Conservation (phyloP, 257 asterid genomes). For the Perilla frutescens region DNA sequence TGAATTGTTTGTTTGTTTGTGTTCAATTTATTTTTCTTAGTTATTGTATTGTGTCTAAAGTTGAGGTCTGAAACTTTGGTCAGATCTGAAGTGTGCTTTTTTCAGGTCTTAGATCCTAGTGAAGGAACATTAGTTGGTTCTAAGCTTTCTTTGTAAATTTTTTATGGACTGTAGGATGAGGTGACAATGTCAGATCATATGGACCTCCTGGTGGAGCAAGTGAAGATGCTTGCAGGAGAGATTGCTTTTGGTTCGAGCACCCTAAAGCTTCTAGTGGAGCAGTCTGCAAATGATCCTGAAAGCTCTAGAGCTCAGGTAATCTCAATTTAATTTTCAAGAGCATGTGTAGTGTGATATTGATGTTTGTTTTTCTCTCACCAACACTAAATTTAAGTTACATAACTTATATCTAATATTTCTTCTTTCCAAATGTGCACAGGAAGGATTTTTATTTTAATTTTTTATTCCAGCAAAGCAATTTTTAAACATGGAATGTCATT, state of each 20-base stretch:
- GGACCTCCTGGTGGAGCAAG: conserved; percentile 97
- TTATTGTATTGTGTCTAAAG: not conserved
- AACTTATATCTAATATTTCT: not conserved
- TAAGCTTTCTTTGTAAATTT: conserved; percentile 31
- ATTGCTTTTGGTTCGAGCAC: conserved; percentile 94
- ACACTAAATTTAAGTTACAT: not conserved
- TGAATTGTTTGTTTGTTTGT: not conserved
- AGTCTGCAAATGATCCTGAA: conserved; percentile 82
- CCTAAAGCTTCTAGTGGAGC: conserved; percentile 84
- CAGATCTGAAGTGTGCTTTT: conserved; percentile 11
- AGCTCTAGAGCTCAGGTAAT: conserved; percentile 76
- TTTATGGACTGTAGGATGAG: conserved; percentile 61
- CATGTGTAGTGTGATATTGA: conserved; percentile 10
- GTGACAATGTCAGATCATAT: conserved; percentile 80
- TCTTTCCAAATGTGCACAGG: not conserved
- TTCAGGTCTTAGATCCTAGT: conserved; percentile 14
- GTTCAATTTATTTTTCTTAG: not conserved
- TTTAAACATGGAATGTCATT: not conserved
- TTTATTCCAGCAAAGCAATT: not conserved
- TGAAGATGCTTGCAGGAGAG: conserved; percentile 99
- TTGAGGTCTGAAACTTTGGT: conserved; percentile 11
- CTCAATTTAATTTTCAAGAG: conserved; percentile 20
- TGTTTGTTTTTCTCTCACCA: conserved; percentile 10
- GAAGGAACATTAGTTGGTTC: conserved; percentile 27
- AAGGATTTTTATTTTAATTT: not conserved